These are phyloP conservation scores for Pythium biforme DNA, from an alignment of 352 stramenopile genomes.

Conservation along the genomic window DNA sequence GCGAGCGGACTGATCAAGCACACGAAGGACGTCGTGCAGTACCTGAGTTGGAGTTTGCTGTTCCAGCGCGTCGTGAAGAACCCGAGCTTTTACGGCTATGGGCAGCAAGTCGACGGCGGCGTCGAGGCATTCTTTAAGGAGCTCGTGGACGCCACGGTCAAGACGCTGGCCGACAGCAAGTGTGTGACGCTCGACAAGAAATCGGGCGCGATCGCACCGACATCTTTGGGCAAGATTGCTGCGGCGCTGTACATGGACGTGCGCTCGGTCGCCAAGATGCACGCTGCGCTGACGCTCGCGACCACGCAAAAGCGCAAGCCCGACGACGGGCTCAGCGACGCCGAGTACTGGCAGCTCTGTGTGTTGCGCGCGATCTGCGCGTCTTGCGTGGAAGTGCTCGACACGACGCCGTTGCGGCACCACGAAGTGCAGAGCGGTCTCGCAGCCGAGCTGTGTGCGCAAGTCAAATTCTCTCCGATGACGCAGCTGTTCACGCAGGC, in stretches of 20 bases:
- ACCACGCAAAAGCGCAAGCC: constrained; percentile 23
- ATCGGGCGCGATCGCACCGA: constrained; percentile 59
- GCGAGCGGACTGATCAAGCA: constrained; percentile 87
- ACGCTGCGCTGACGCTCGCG: constrained; percentile 34
- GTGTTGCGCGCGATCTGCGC: constrained; percentile 58
- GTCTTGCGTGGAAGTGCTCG: constrained; percentile 91
- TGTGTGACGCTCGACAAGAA: constrained; percentile 75
- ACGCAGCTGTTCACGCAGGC: constrained; percentile 48
- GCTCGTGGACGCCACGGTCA: constrained; percentile 72
- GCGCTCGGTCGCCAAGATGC: constrained; percentile 78
- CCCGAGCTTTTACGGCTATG: constrained; percentile 93
- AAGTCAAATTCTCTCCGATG: constrained; percentile 61
- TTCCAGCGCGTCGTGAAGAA: constrained; percentile 96
- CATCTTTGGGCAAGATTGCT: constrained; percentile 90
- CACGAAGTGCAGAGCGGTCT: constrained; percentile 94
- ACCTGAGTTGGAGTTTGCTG: constrained; percentile 97
- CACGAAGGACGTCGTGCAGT: constrained; percentile 91
- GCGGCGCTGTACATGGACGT: constrained; percentile 97
- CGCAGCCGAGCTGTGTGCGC: constrained; percentile 46
- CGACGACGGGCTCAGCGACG: constrained; percentile 4
- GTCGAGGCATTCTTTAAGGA: constrained; percentile 75
- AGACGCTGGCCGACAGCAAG: constrained; percentile 81
- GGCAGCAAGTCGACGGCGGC: constrained; percentile 36
- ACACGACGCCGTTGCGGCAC: constrained; percentile 95
- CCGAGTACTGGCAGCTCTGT: constrained; percentile 22